Conservation (phyloP, 73 alveolate genomes). For the Uronychia setigera region DNA sequence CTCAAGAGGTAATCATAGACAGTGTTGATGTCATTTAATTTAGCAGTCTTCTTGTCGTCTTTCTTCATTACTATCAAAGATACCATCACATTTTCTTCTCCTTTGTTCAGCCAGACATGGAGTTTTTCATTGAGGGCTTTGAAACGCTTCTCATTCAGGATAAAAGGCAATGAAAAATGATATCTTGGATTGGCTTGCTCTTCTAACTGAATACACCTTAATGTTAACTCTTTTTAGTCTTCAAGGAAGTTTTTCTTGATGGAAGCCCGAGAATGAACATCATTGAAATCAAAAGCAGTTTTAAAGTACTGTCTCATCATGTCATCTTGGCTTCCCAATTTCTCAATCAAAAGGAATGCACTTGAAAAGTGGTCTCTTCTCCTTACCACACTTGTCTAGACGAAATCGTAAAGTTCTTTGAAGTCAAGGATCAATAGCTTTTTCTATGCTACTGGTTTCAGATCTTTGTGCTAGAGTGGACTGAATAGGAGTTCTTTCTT, state of each 20-base stretch:
- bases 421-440: background rate
- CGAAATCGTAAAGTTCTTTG: background rate
- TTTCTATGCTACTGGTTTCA: background rate
- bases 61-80: background rate
- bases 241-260: too few relatives aligned
- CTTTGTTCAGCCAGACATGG: background rate
- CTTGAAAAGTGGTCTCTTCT: background rate
- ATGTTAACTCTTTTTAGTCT: background rate
- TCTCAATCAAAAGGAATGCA: background rate
- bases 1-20: background rate
- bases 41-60: background rate
- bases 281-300: background rate
- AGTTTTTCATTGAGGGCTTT: background rate
- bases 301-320: background rate
- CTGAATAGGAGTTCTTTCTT: background rate
- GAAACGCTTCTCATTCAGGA: background rate
- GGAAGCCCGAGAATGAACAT: too few relatives aligned
- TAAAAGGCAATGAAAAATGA: background rate
- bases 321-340: background rate
- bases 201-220: background rate
- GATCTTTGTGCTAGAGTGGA: background rate
- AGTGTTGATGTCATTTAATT: background rate
- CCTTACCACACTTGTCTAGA: background rate
- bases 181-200: background rate
- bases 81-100: background rate